These are phyloP conservation scores for Rhododendron ferrugineum DNA, from an alignment of 148 eudicot genomes.

Conservation along the genomic window DNA sequence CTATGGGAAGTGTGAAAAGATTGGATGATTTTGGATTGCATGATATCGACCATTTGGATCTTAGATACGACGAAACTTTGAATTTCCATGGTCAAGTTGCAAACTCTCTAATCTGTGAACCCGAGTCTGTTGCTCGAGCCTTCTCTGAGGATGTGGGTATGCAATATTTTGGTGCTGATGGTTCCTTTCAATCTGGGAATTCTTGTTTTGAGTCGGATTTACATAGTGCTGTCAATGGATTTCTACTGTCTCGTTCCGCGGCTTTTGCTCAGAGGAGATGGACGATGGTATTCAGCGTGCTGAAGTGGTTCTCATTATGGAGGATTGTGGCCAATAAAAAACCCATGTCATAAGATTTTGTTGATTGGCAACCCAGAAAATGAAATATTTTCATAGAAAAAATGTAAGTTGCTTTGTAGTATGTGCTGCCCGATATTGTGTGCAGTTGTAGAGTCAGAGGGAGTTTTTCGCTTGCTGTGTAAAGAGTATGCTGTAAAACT, in stretches of 20 bases:
- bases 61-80: constrained; percentile 36
- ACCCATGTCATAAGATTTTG: constrained; percentile 7
- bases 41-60: constrained; percentile 36
- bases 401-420: neutral
- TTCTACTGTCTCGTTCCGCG: constrained; percentile 26
- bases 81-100: constrained; percentile 31
- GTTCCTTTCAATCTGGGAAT: constrained; percentile 33
- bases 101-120: constrained; percentile 37
- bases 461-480: neutral
- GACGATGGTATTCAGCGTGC: constrained; percentile 46
- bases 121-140: constrained; percentile 35
- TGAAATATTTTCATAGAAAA: neutral
- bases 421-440: neutral
- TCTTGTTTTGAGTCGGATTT: constrained; percentile 35
- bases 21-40: constrained; percentile 51
- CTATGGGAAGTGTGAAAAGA: constrained; percentile 44
- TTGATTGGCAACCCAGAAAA: neutral
- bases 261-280: constrained; percentile 53
- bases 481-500: neutral
- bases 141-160: constrained; percentile 41
- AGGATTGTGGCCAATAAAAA: constrained; percentile 32
- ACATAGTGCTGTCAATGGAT: constrained; percentile 30
- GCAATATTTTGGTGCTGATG: constrained; percentile 42
- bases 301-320: constrained; percentile 43
- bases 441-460: constrained; percentile 3